Base-by-base conservation (phyloP, 495 filamentous ascomycete genomes). In the Xylaria scruposa region DNA sequence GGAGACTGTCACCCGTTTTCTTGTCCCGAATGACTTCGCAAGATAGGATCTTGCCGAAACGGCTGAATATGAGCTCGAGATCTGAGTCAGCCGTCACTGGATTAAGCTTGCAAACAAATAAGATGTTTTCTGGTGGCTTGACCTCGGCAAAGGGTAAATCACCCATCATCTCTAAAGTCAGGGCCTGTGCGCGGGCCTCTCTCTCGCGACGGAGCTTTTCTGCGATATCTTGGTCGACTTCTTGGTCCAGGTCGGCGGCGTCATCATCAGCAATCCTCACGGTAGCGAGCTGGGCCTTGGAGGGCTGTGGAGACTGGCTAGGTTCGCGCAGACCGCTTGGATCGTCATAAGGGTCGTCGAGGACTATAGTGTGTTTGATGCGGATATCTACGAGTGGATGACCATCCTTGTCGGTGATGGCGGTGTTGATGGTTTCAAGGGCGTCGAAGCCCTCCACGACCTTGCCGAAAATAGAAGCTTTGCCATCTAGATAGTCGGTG, bases 31-130 rank as follows among this genome's bases (percentile, higher is more conserved):
- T 98, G 24, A 99, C 92, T 82, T 99, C 96, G 81, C 96, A 99
- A 44, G 93, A 97, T 15, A 98, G 78, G 36, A 98, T 98, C 79
- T 91, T 94, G 73, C 96, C 96, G 78, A 99, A 99, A 36, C 96
- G 97, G 77, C 93, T 95, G 82, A 99, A 99, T 71, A 99, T 97
- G 68, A 97, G 82, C 76, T 98, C 89, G 19, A 99, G 87, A 80
- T 98, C 97, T 78, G 97, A 92, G 78, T 98, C 96, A n/a, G 83
- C 83, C 17, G 96, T 99, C 59, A 99, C 94, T 0, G 97, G 97
- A 72, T 99, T 99, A 29, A 99, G 85, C 79, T 99, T 98, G 90
- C 96, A 99, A 70, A 99, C 96, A 77, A 99, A 99, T 15, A 99
- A 85, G 36, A 99, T 90, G 78, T 99, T 98, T 82, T 99, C 96